A percentile compares a stretch with the other conserved stretches of the same genome.
These are phyloP conservation scores for Penicillium psychrosexuale DNA, from an alignment of 2,329 filamentous ascomycete genomes.

Conservation along the genomic window DNA sequence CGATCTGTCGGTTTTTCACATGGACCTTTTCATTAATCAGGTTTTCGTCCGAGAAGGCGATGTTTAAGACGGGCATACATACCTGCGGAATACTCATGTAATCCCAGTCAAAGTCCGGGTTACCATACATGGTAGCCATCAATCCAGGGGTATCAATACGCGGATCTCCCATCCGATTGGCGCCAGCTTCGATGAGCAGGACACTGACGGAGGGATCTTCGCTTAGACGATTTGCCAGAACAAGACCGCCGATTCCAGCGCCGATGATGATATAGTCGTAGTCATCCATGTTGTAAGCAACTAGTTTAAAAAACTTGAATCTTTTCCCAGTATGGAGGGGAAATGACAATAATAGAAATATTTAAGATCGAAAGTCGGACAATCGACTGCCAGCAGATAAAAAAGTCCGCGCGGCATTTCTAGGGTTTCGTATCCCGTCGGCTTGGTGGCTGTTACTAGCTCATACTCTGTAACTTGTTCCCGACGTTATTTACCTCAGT, in stretches of 20 bases:
- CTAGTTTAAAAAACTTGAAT: background rate
- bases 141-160: constrained; percentile 23
- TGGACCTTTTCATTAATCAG: constrained; percentile 12
- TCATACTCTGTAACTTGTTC: background rate
- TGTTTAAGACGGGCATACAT: background rate
- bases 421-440: background rate
- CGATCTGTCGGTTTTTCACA: constrained; percentile 42
- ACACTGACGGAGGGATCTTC: constrained; percentile 26
- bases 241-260: constrained; percentile 32
- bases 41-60: background rate
- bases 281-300: background rate
- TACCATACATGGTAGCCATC: constrained; percentile 15
- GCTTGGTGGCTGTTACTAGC: background rate
- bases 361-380: background rate
- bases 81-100: constrained; percentile 28
- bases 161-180: constrained; percentile 23
- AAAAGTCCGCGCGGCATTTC: background rate
- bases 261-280: constrained; percentile 35
- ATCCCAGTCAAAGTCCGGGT: constrained; percentile 28
- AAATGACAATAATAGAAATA: background rate
- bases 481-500: background rate
- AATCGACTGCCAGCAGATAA: background rate
- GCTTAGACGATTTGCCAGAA: constrained; percentile 32
- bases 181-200: constrained; percentile 30
- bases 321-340: background rate